Base-by-base conservation (phyloP, 805 yeast genomes). In the Spathaspora girioi region DNA sequence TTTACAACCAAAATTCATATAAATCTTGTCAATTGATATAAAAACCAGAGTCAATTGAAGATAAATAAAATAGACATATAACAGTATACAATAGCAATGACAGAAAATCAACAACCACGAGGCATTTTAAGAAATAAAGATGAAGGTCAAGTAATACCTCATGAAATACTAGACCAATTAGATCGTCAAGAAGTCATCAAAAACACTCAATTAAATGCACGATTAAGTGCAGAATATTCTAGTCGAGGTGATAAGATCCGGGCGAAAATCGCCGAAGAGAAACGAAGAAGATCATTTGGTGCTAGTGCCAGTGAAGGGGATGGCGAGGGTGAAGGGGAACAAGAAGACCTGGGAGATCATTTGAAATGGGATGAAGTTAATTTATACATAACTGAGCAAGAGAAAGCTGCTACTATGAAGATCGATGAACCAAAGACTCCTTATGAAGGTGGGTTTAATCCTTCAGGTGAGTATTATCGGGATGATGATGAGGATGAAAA, bases 341-440 rank as follows among this genome's bases (percentile, higher is more conserved):
- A 23, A 15, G 27, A 6, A 23, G 52, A 45, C 2, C 42, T 31
- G 14, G 55, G 53, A 0, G 71, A 65, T 2, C 86, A 80, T 56
- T 75, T 90, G 58, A 79, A 84, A 63, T 92, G 97, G 97, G 96
- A 92, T 64, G 92, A 88, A 57, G 74, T 84, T 54, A 92, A 92
- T 61, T 67, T 92, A 49, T 80, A 78, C 48, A 80, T 79, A 48
- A 79, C 89, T 3, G 96, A 91, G 63, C 87, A 82, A 64, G 89
- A 86, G 58, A 82, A 82, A 66, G 68, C 78, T 10, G 80, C 90
- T 19, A 85, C 89, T 27, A 85, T 86, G 90, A 84, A 84, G 59
- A 89, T 92, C 43, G 96, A 89, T 62, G 97, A 92, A 66, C 97
- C 97, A 19, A 92, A 92, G 73, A 92, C 97, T 0, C 97, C 97